These are phyloP conservation scores for Penicillium brasilianum DNA, from an alignment of 2,329 filamentous ascomycete species.

Conservation along the genomic window DNA sequence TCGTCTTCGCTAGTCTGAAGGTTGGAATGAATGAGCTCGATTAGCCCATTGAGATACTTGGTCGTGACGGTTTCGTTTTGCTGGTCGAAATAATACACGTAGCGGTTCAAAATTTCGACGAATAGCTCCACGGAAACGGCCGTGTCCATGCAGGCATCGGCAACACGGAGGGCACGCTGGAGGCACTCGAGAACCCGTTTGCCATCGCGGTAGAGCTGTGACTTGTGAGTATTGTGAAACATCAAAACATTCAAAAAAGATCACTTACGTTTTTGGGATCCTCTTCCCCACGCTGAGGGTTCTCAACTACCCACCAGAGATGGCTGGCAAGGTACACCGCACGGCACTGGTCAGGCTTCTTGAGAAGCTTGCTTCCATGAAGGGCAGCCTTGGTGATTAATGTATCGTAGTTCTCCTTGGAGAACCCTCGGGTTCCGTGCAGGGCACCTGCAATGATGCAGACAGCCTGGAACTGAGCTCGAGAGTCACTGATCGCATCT, in stretches of 20 bases:
- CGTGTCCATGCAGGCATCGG: slow-evolving; percentile 98
- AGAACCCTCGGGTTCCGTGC: slow-evolving; percentile 87
- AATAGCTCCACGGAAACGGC: slow-evolving; percentile 97
- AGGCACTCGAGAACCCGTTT: slow-evolving; percentile 96
- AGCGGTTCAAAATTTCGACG: slow-evolving; percentile 96
- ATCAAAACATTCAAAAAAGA: not conserved
- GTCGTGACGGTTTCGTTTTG: slow-evolving; percentile 98
- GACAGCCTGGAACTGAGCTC: slow-evolving; percentile 97
- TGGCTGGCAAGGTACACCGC: slow-evolving; percentile 97
- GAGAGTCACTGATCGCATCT: slow-evolving; percentile 91
- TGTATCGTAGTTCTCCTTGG: slow-evolving; percentile 97
- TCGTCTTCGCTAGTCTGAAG: slow-evolving; percentile 75
- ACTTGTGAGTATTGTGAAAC: slow-evolving; percentile 11
- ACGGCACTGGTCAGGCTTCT: slow-evolving; percentile 97
- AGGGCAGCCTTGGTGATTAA: slow-evolving; percentile 97
- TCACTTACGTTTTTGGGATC: slow-evolving; percentile 75
- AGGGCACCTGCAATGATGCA: slow-evolving; percentile 90
- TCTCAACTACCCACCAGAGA: slow-evolving; percentile 95
- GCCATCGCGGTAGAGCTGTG: slow-evolving; percentile 89
- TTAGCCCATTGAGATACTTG: slow-evolving; percentile 96
- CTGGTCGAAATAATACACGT: slow-evolving; percentile 99
- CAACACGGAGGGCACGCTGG: slow-evolving; percentile 91
- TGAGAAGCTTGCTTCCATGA: slow-evolving; percentile 93
- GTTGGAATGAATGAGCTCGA: slow-evolving; percentile 97
- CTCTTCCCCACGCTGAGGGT: slow-evolving; percentile 74